These are phyloP conservation scores for Pulveroboletus sp. DNA, from an alignment of 768 basidiomycete species.

Conservation along the genomic window DNA sequence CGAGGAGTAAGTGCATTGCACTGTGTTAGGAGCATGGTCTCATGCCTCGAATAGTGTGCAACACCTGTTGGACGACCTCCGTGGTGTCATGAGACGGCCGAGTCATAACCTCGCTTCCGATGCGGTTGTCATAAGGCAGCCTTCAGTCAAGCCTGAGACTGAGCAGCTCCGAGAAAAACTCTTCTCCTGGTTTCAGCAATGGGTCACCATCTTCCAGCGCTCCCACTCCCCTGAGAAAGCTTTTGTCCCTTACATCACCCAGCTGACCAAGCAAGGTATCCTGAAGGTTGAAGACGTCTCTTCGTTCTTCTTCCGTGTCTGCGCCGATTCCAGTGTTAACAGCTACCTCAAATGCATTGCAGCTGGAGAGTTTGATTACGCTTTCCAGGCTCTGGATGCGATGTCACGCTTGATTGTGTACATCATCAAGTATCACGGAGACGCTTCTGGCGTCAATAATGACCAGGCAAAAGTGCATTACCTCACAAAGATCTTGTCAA, in stretches of 20 bases:
- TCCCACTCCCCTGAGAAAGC: conserved; percentile 89
- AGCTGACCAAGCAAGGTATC: conserved; percentile 94
- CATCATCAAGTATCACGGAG: conserved; percentile 99
- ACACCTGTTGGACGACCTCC: conserved; percentile 77
- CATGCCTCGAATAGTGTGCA: conserved; percentile 45
- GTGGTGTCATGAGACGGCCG: conserved; percentile 52
- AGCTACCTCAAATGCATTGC: conserved; percentile 76
- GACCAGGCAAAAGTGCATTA: conserved; percentile 96
- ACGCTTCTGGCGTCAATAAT: conserved; percentile 87
- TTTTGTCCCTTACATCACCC: conserved; percentile 96
- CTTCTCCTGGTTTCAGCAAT: conserved; percentile 84
- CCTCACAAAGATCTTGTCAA: conserved; percentile 93
- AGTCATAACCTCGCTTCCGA: conserved; percentile 38
- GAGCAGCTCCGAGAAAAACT: conserved; percentile 74
- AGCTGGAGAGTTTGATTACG: conserved; percentile 65
- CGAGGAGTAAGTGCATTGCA: conserved; percentile 61
- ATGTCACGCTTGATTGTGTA: conserved; percentile 93
- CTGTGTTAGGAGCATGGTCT: neutral
- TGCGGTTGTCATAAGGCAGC: conserved; percentile 35
- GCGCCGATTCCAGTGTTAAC: conserved; percentile 89
- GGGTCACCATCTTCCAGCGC: conserved; percentile 92
- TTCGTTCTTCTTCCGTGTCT: conserved; percentile 97
- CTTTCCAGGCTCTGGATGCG: conserved; percentile 93
- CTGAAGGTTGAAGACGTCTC: conserved; percentile 94
- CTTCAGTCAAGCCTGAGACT: conserved; percentile 61